These are phyloP conservation scores for Sporisorium sorghi DNA, from an alignment of 1,284 basidiomycete species.

Conservation along the genomic window DNA sequence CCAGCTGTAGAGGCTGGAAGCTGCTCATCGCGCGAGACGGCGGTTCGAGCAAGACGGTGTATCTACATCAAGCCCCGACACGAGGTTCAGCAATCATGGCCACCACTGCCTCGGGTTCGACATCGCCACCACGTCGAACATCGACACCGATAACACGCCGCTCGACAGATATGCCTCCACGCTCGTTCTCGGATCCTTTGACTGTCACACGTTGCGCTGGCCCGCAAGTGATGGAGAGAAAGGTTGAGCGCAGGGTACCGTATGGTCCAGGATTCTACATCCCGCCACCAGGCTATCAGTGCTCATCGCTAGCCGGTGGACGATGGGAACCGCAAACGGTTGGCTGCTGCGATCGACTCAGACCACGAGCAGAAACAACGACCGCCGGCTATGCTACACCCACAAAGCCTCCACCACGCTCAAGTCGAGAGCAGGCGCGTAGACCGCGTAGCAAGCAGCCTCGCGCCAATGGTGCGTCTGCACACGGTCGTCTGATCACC, in stretches of 20 bases:
- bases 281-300: conserved; percentile 30
- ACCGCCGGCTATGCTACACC: background rate
- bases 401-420: background rate
- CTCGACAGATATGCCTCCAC: no score
- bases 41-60: no score
- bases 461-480: background rate
- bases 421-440: background rate
- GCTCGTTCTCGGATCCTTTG: background rate
- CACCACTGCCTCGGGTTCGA: no score
- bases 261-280: conserved; percentile 39
- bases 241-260: background rate
- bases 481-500: background rate
- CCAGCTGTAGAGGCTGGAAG: no score
- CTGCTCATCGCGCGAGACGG: no score
- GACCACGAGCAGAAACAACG: no score
- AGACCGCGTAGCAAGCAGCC: background rate
- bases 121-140: no score
- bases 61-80: no score
- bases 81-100: no score
- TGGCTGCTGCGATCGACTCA: no score
- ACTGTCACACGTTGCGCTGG: background rate
- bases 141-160: no score
- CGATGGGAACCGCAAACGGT: background rate
- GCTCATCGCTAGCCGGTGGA: background rate
- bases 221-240: no score